Evolutionary conservation across 2,329 filamentous ascomycete genomes (phyloP).

Genomic region (Aquanectria penicillioides): DNA sequence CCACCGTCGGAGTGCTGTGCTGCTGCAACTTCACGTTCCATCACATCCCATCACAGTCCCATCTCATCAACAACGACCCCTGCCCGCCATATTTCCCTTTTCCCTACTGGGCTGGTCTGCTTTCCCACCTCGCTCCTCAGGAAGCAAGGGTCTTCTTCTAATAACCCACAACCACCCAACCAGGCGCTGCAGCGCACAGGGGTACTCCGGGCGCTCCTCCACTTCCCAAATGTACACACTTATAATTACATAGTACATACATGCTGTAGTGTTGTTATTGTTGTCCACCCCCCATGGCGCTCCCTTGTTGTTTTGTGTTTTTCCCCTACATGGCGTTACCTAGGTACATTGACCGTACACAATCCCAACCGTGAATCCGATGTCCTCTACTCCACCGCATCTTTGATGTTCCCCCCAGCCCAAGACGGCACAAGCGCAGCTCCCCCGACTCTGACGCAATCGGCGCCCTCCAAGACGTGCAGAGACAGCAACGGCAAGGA

Average conservation of each 20-base stretch:
- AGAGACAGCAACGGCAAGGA: background rate
- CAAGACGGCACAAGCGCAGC: background rate
- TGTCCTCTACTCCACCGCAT: background rate
- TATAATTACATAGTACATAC: conserved; percentile 1
- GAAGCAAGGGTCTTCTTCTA: background rate
- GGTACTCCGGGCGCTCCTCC: too few relatives aligned
- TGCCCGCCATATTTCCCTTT: background rate
- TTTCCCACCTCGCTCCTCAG: background rate
- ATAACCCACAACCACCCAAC: conserved; percentile 12
- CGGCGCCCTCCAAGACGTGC: background rate
- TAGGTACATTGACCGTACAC: too few relatives aligned
- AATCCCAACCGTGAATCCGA: background rate
- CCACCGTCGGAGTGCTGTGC: background rate
- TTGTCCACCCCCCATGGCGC: too few relatives aligned
- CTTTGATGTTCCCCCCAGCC: background rate
- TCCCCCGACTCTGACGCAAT: background rate
- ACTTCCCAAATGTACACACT: too few relatives aligned
- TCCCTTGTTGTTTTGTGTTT: too few relatives aligned
- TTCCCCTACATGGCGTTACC: too few relatives aligned
- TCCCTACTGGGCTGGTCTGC: conserved; percentile 2
- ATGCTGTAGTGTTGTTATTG: too few relatives aligned
- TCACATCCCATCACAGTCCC: conserved; percentile 4
- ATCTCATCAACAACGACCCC: conserved; percentile 9
- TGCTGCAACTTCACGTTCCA: background rate
- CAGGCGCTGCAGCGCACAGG: conserved; percentile 1